Evolutionary conservation across 495 filamentous ascomycete genomes (phyloP).

Genomic region (Xylaria sp.): DNA sequence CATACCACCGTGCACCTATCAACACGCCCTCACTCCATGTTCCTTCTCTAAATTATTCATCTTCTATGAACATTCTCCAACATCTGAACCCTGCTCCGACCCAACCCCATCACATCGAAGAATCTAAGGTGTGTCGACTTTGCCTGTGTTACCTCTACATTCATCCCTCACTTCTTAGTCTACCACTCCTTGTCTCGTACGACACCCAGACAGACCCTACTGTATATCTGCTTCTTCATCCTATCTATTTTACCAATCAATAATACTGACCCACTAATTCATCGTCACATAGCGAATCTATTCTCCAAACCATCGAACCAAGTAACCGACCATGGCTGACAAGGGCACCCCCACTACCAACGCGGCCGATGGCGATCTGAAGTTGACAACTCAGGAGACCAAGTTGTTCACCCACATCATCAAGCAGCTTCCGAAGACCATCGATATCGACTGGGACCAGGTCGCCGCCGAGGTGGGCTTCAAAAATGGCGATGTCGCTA

Average conservation of each 20-base stretch:
- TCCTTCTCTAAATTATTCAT: neutral
- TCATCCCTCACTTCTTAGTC: neutral
- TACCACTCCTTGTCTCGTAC: neutral
- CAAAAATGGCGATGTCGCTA: conserved; percentile 30
- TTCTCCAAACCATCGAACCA: neutral
- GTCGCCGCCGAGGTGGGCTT: conserved; percentile 29
- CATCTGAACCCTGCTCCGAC: neutral
- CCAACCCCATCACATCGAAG: neutral
- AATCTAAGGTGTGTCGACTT: neutral
- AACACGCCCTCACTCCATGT: neutral
- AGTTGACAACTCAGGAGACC: conserved; percentile 16
- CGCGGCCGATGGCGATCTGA: neutral
- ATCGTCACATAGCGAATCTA: neutral
- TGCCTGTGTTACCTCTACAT: neutral
- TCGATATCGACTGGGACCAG: conserved; percentile 30
- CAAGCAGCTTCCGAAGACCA: conserved; percentile 31
- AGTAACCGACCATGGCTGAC: conserved; percentile 13
- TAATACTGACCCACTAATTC: neutral
- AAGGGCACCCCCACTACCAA: neutral
- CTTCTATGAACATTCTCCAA: neutral
- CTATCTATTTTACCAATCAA: neutral
- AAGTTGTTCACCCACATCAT: conserved; percentile 31
- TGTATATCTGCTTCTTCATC: neutral
- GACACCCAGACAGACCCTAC: neutral
- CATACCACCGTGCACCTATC: neutral